Evolutionary conservation across 2,329 filamentous ascomycete species (phyloP).

Genomic region (Emericellopsis atlantica): DNA sequence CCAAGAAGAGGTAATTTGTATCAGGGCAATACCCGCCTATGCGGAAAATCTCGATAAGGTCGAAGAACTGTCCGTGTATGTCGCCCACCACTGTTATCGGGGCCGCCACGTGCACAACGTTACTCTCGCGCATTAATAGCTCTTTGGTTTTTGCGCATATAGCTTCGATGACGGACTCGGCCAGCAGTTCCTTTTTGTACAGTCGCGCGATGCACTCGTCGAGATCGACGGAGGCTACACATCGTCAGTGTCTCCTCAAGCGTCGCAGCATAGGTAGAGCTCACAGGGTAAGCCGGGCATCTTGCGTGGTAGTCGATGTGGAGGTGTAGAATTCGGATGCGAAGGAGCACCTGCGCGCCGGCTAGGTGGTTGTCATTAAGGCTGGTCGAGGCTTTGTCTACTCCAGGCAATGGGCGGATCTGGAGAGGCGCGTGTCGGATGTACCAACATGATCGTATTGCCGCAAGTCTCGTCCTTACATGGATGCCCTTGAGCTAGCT

Average conservation of each 20-base stretch:
- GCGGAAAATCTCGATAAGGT: constrained; percentile 97
- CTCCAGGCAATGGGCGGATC: constrained; percentile 21
- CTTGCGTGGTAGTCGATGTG: constrained; percentile 13
- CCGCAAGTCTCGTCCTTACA: no score
- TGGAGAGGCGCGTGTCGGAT: constrained; percentile 19
- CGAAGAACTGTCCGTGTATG: constrained; percentile 98
- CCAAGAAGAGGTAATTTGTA: constrained; percentile 95
- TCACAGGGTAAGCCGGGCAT: constrained; percentile 47
- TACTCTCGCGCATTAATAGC: constrained; percentile 98
- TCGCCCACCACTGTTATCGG: constrained; percentile 96
- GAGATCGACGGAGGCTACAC: constrained; percentile 87
- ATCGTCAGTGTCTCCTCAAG: background rate
- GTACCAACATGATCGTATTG: constrained; percentile 27
- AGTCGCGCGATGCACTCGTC: constrained; percentile 96
- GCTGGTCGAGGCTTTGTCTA: constrained; percentile 15
- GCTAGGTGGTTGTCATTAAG: constrained; percentile 8
- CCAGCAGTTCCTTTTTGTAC: constrained; percentile 92
- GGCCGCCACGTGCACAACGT: constrained; percentile 92
- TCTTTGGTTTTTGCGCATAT: constrained; percentile 99
- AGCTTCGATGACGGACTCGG: constrained; percentile 95
- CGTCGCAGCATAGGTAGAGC: constrained; percentile 8
- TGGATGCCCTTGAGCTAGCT: no score
- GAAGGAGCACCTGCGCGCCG: constrained; percentile 2
- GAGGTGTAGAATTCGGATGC: background rate
- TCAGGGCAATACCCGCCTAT: constrained; percentile 96